Evolutionary conservation across 2,329 filamentous ascomycete genomes (phyloP), one percentile per base, ranked within the genome.

Genomic region (Paraconiothyrium sp.): DNA sequence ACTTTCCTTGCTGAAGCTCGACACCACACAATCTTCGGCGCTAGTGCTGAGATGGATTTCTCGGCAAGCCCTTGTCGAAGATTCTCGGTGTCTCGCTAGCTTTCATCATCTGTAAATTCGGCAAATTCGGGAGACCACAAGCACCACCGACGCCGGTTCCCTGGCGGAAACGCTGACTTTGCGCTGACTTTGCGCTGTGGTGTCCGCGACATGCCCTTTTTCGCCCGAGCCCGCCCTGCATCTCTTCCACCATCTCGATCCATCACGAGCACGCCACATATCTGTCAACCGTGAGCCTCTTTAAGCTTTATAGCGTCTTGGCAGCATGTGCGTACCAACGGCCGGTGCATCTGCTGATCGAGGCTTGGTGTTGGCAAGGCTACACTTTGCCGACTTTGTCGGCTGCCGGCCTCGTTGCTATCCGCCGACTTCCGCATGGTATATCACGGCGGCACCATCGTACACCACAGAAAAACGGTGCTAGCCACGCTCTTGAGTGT

Each of bases 261-360:
- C 61, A 62, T 60, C 63, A 35, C 44, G 58, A 66, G 61, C 57
- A 66, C 56, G 61, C 61, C 61, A 63, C 54, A 50, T 10, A 27
- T n/a, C 5, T 47, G 39, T 24, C 55, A 47, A 59, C 46, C 54
- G 44, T 22, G 48, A 27, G 3, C 4, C n/a, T 7, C 37, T 51
- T 51, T 58, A 66, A 61, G 61, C 51, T 64, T 66, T 46, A 14
- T 61, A 61, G 61, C 58, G 58, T 8, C 63, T 66, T 56, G 61
- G 63, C 63, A 51, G 1, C 6, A 54, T 37, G 54, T 49, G 41
- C 44, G 11, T n/a, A 48, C 37, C 54, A 57, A 50, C 48, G 24
- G 43, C 46, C 57, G 55, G 60, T 32, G 37, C 51, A 48, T 54
- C 35, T 37, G 57, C 32, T 63, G 61, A 63, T 58, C 61, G 43